phyloP scores from a whole-genome alignment of 2,329 filamentous ascomycete genomes.

The Hypoxylon sp. region DNA sequence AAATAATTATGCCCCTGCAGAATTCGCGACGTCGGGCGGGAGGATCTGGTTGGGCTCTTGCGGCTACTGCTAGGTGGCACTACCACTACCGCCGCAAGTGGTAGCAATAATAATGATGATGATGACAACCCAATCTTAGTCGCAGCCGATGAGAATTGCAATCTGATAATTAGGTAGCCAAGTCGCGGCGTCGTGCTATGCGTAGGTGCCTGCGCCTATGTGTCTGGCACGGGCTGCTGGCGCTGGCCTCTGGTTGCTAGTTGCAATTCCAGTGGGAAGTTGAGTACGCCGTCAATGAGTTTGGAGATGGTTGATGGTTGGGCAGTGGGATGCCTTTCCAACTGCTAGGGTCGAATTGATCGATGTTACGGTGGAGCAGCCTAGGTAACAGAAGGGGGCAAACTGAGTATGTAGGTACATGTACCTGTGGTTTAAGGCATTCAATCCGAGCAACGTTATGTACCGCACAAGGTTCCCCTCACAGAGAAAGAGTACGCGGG shows the following conservation, averaged over 20 bases:
- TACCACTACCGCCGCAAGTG: not conserved
- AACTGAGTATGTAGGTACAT: not conserved
- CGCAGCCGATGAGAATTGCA: not conserved
- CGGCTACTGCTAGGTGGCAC: constrained; percentile 20
- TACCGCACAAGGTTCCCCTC: constrained; percentile 2
- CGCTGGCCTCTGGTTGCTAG: constrained; percentile 7
- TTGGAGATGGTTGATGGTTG: constrained; percentile 1
- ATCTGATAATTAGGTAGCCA: not conserved
- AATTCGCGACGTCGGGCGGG: constrained; percentile 43
- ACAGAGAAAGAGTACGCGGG: not conserved
- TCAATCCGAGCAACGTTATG: not conserved
- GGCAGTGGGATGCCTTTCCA: constrained; percentile 7
- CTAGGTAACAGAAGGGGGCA: not conserved
- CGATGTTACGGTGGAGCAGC: not conserved
- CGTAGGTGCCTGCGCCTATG: constrained; percentile 6
- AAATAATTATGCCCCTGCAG: constrained; percentile 24
- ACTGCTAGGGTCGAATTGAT: constrained; percentile 2
- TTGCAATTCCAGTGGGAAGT: constrained; percentile 10
- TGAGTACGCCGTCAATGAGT: not conserved
- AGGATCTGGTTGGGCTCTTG: constrained; percentile 45
- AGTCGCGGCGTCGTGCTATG: not conserved
- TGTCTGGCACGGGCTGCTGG: constrained; percentile 13
- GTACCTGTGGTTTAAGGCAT: not conserved
- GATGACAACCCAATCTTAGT: not conserved
- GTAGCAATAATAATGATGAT: constrained; percentile 10